These are phyloP conservation scores for Aristolochia fimbriata DNA, from an alignment of 164 flowering plant species.

Conservation along the genomic window DNA sequence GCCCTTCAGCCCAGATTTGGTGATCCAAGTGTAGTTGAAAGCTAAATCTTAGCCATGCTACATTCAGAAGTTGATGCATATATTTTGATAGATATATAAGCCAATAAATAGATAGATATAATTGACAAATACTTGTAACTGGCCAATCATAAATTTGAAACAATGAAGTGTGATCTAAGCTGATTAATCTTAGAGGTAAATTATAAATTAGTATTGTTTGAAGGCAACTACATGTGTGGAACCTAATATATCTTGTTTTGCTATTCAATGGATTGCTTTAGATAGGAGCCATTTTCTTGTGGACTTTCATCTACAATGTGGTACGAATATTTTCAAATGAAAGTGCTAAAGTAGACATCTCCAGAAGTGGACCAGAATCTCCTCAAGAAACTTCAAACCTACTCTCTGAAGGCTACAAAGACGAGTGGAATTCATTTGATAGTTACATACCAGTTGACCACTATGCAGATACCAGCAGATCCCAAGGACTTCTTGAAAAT, in stretches of 20 bases:
- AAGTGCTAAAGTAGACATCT: conserved; percentile 9
- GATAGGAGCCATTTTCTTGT: conserved; percentile 61
- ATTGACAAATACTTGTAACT: too few species aligned
- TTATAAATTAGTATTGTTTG: background rate
- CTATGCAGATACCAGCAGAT: conserved; percentile 5
- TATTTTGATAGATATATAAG: too few species aligned
- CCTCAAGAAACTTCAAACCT: conserved; percentile 16
- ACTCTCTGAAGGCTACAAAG: conserved; percentile 12
- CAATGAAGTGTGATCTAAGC: background rate
- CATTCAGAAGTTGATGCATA: too few species aligned
- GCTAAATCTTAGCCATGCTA: background rate
- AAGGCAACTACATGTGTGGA: background rate
- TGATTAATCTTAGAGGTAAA: background rate
- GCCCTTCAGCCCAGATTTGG: background rate
- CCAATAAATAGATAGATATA: too few species aligned
- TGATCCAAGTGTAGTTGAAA: background rate
- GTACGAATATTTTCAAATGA: conserved; percentile 32
- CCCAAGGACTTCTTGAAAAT: conserved; percentile 7
- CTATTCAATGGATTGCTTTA: conserved; percentile 12
- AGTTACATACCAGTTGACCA: conserved; percentile 10
- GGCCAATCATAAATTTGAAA: background rate
- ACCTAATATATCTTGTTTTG: background rate
- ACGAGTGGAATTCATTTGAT: conserved; percentile 19
- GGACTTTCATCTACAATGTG: conserved; percentile 66
- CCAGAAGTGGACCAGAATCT: conserved; percentile 4